phyloP scores from a whole-genome alignment of 495 filamentous ascomycete genomes.

The Sordaria brevicollis region DNA sequence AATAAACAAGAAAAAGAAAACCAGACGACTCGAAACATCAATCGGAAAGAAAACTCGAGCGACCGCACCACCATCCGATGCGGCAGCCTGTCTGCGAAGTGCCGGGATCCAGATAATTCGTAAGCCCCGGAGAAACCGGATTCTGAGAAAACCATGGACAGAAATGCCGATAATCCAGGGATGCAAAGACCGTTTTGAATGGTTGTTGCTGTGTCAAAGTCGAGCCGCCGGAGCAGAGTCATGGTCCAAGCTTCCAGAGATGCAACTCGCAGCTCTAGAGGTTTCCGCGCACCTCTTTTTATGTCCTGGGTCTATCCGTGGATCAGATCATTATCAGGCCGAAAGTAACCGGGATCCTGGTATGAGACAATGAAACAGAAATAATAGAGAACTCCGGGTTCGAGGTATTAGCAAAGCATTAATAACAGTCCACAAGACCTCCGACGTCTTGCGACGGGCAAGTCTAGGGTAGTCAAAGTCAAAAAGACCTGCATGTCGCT shows the following conservation, averaged over 20 bases:
- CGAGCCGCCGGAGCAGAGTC: constrained; percentile 3
- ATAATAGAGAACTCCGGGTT: constrained; percentile 12
- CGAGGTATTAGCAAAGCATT: constrained; percentile 18
- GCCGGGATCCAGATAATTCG: constrained; percentile 2
- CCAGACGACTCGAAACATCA: constrained; percentile 13
- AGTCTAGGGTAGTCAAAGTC: constrained; percentile 1
- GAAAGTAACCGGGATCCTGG: constrained; percentile 21
- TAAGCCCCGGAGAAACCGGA: constrained; percentile 3
- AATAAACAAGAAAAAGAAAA: constrained; percentile 16
- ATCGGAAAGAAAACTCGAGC: constrained; percentile 15
- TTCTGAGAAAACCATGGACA: constrained; percentile 2
- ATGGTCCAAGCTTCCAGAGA: constrained; percentile 13
- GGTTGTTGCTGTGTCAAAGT: neutral
- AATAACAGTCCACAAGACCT: constrained; percentile 9
- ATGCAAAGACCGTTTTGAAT: neutral
- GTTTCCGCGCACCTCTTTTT: constrained; percentile 21
- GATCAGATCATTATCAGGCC: constrained; percentile 20
- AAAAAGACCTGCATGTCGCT: constrained; percentile 3
- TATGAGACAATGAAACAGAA: neutral
- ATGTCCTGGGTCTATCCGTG: constrained; percentile 31
- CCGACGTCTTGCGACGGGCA: constrained; percentile 1
- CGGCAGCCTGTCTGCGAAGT: constrained; percentile 3
- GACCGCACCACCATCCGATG: constrained; percentile 14
- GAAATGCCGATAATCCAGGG: constrained; percentile 1
- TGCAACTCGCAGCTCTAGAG: constrained; percentile 37